Evolutionary conservation across 2,329 filamentous ascomycete genomes (phyloP).

Genomic region (Sporothrix brunneoviolacea): DNA sequence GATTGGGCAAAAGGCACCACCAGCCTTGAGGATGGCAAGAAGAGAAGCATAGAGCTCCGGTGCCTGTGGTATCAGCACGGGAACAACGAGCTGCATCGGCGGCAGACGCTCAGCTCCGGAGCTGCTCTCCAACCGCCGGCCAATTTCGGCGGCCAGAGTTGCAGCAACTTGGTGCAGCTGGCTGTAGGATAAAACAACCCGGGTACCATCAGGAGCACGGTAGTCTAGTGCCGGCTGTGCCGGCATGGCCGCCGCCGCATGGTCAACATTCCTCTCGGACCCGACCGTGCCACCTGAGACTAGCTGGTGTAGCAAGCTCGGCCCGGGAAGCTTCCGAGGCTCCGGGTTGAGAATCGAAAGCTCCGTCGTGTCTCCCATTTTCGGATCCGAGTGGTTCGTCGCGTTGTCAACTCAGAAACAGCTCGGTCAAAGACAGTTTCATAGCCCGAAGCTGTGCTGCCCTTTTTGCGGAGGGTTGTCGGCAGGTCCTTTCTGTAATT

Average conservation of each 20-base stretch:
- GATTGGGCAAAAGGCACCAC: slow-evolving; percentile 79
- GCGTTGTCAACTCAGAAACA: neutral
- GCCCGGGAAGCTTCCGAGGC: slow-evolving; percentile 35
- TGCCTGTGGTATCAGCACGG: slow-evolving; percentile 70
- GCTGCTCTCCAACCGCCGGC: slow-evolving; percentile 16
- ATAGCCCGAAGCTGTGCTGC: no score
- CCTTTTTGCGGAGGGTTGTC: no score
- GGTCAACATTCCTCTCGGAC: neutral
- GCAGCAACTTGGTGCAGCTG: slow-evolving; percentile 55
- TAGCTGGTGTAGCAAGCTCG: slow-evolving; percentile 49
- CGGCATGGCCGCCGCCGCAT: slow-evolving; percentile 6
- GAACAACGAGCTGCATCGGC: slow-evolving; percentile 50
- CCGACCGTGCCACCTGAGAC: slow-evolving; percentile 34
- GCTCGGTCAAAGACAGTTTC: neutral
- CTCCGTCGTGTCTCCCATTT: neutral
- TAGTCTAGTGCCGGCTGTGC: slow-evolving; percentile 55
- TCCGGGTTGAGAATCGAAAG: slow-evolving; percentile 42
- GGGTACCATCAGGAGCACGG: slow-evolving; percentile 40
- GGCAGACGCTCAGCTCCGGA: neutral
- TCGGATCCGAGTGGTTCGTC: neutral
- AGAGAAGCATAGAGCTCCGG: slow-evolving; percentile 71
- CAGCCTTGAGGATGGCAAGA: slow-evolving; percentile 71
- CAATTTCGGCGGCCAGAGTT: slow-evolving; percentile 47
- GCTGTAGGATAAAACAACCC: slow-evolving; percentile 50
- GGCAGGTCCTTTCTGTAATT: no score